Conservation (phyloP, 139 green algal genomes). For the Closterium sp. region DNA sequence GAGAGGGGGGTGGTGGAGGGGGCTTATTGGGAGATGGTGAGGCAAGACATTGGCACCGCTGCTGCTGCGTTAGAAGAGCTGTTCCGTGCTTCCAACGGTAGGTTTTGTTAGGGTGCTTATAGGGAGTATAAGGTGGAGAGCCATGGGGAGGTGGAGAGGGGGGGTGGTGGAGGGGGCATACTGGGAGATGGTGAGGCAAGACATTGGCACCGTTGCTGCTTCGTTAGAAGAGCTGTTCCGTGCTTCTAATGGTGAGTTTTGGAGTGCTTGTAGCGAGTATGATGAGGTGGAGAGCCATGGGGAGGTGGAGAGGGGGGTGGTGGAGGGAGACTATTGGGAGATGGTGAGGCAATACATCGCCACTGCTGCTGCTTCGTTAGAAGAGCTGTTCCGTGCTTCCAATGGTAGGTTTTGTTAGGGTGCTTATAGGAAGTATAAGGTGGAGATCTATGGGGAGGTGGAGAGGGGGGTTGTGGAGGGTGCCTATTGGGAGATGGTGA, state of each 20-base stretch:
- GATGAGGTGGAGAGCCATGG: too few species aligned
- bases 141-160: neutral
- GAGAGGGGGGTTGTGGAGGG: neutral
- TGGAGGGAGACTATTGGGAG: conserved; percentile 27
- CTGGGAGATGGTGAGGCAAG: neutral
- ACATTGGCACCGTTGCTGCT: neutral
- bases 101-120: neutral
- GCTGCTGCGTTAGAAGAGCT: neutral
- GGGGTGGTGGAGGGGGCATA: neutral
- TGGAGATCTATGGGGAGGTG: too few species aligned
- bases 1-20: neutral
- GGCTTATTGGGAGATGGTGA: conserved; percentile 36
- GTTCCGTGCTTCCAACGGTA: neutral
- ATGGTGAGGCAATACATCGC: conserved; percentile 38
- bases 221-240: neutral
- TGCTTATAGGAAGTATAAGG: neutral
- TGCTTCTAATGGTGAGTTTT: too few species aligned
- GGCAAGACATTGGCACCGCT: conserved; percentile 34
- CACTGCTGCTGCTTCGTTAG: conserved; percentile 11
- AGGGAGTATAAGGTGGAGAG: neutral
- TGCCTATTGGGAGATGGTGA: conserved; percentile 2
- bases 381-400: neutral
- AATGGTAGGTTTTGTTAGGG: neutral
- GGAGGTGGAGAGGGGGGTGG: neutral
- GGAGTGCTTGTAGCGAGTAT: too few species aligned